phyloP scores from a whole-genome alignment of 2,329 filamentous ascomycete genomes.

The Nothopassalora personata region DNA sequence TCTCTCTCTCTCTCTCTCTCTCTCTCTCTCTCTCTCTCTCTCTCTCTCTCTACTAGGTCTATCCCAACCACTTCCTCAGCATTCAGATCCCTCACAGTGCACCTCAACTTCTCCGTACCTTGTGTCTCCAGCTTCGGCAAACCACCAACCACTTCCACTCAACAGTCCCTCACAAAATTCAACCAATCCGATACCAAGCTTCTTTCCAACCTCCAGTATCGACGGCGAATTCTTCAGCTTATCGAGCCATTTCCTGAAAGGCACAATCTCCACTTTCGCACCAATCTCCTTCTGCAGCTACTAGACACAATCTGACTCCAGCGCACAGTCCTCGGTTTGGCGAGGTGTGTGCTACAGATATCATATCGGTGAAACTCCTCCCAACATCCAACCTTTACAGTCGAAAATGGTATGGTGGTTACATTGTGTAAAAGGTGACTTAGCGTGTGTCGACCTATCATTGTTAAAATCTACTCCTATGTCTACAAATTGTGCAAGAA shows the following conservation, averaged over 20 bases:
- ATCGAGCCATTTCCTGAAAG: slow-evolving; percentile 24
- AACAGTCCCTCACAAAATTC: slow-evolving; percentile 28
- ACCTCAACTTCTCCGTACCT: slow-evolving; percentile 26
- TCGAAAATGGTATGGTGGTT: too few species aligned
- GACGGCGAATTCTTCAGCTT: slow-evolving; percentile 12
- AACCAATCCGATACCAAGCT: slow-evolving; percentile 28
- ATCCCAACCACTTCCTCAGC: slow-evolving; percentile 24
- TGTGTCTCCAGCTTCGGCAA: slow-evolving; percentile 19
- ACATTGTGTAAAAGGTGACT: too few species aligned
- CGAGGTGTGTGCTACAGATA: slow-evolving; percentile 28
- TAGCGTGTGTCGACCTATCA: too few species aligned
- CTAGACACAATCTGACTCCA: slow-evolving; percentile 24
- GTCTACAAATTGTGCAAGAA: too few species aligned
- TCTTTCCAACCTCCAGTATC: slow-evolving; percentile 19
- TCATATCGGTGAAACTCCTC: too few species aligned
- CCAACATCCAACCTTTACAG: too few species aligned
- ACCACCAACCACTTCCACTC: slow-evolving; percentile 11
- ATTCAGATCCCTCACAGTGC: slow-evolving; percentile 28
- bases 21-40: too few species aligned
- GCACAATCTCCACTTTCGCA: slow-evolving; percentile 15
- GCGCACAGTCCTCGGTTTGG: slow-evolving; percentile 24
- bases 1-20: too few species aligned
- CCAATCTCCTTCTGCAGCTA: slow-evolving; percentile 12
- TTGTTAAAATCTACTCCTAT: too few species aligned
- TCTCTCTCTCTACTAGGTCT: too few species aligned